A percentile compares a stretch with the other conserved stretches of the same genome.
phyloP scores from a whole-genome alignment of 208 protist species.

The Crithidia sp. region DNA sequence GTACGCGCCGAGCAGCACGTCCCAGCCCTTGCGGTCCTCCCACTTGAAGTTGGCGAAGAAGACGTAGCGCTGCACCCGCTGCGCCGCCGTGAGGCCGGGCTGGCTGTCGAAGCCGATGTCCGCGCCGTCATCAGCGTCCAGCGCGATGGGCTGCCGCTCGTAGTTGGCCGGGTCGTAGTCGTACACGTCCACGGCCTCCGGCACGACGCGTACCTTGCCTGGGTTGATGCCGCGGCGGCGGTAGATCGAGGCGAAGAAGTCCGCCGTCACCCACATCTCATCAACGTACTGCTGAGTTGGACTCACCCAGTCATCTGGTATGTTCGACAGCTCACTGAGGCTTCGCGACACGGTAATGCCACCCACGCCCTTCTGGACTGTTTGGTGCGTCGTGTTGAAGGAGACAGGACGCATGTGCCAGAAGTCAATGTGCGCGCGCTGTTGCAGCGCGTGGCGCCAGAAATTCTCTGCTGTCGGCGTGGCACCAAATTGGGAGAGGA shows the following conservation, averaged over 20 bases:
- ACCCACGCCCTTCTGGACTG: neutral
- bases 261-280: conserved; percentile 61
- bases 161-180: conserved; percentile 46
- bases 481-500: neutral
- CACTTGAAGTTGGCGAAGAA: conserved; percentile 79
- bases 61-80: conserved; percentile 32
- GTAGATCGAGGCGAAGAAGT: conserved; percentile 58
- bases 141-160: conserved; percentile 5
- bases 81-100: conserved; percentile 26
- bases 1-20: conserved; percentile 62
- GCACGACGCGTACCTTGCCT: conserved; percentile 39
- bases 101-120: conserved; percentile 21
- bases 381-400: neutral
- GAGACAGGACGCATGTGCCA: conserved; percentile 24
- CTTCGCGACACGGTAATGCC: conserved; percentile 34
- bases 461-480: neutral
- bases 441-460: neutral
- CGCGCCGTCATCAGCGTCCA: neutral
- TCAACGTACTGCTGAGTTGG: conserved; percentile 14
- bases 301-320: conserved; percentile 25
- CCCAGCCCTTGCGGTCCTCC: conserved; percentile 70
- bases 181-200: conserved; percentile 61
- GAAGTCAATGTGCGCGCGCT: conserved; percentile 22
- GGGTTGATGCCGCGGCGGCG: conserved; percentile 26
- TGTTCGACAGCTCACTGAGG: conserved; percentile 56